A percentile compares a stretch with the other conserved stretches of the same genome.
Evolutionary conservation across 371 early-diverging fungal genomes (phyloP).

Genomic region (Mucor plumbeus): DNA sequence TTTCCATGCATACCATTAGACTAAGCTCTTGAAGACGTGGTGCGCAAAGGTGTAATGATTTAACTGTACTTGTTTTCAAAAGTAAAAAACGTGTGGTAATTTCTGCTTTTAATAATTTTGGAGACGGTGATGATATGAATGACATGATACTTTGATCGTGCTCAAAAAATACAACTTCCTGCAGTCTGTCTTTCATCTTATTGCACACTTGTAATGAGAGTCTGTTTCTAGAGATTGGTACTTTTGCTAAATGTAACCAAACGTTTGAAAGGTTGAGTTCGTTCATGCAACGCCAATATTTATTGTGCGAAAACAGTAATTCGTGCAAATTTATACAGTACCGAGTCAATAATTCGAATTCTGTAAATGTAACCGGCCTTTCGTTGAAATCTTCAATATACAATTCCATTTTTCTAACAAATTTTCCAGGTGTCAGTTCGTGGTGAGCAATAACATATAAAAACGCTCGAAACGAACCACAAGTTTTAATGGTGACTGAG

Average conservation of each 20-base stretch:
- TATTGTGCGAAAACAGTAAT: conserved; percentile 1
- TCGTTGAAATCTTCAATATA: neutral
- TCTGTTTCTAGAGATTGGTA: conserved; percentile 5
- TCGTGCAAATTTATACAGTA: conserved; percentile 16
- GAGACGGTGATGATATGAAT: neutral
- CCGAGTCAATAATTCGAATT: conserved; percentile 22
- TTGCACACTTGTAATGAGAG: neutral
- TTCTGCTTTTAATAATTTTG: neutral
- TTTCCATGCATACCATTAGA: neutral
- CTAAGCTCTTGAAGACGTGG: neutral
- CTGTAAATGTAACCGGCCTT: conserved; percentile 18
- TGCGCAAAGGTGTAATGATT: neutral
- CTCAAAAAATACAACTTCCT: neutral
- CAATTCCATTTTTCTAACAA: conserved; percentile 4
- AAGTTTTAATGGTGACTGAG: conserved; percentile 11
- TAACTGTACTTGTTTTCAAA: neutral
- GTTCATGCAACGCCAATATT: conserved; percentile 16
- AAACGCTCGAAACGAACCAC: conserved; percentile 21
- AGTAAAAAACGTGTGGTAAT: neutral
- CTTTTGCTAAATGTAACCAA: conserved; percentile 11
- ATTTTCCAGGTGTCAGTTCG: neutral
- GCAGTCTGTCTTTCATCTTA: neutral
- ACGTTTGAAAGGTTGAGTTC: neutral
- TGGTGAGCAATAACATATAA: conserved; percentile 26
- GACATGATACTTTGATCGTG: neutral